Evolutionary conservation across 371 early-diverging fungal species (phyloP), one percentile per base, ranked within the genome.

Genomic region (Mycotypha africana): DNA sequence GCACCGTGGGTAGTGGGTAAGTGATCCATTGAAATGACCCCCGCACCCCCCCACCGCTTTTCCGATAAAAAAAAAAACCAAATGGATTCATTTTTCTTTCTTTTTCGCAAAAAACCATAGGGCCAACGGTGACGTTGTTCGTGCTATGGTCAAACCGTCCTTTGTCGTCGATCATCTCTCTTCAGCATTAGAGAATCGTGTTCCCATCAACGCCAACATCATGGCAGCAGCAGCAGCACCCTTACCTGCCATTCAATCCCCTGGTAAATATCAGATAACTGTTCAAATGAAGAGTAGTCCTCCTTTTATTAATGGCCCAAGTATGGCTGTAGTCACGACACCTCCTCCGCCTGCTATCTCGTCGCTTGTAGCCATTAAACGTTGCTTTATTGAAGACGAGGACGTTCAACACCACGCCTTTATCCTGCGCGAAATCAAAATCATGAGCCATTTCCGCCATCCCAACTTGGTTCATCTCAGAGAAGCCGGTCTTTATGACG

Each of bases 1-100:
- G 48, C 14, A 55, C 65, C 61, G 61, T 74, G 16, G 75, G 75
- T n/a, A 70, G 70, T 42, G 75, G 75, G 74, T 74, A 62, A 50
- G 28, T 28, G 22, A 24, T 30, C 9, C 26, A 34, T n/a, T n/a
- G n/a, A n/a, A n/a, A n/a, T n/a, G n/a, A n/a, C n/a, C n/a, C n/a
- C n/a, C n/a, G n/a, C n/a, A n/a, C n/a, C n/a, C n/a, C n/a, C n/a
- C n/a, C n/a, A n/a, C n/a, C n/a, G n/a, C n/a, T n/a, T n/a, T n/a
- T n/a, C n/a, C n/a, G 15, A 34, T 15, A 34, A 12, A 15, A 37
- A 7, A 37, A 15, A 37, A 19, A 37, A 20, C 4, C 23, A 43
- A 19, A 22, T 14, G 12, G 20, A 9, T 45, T 16, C 11, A 23
- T 14, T 20, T 21, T 42, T 16, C 25, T 28, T 36, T 42, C 21